Conservation (phyloP, 2,329 filamentous ascomycete genomes). For the Colletotrichum graminicola region DNA sequence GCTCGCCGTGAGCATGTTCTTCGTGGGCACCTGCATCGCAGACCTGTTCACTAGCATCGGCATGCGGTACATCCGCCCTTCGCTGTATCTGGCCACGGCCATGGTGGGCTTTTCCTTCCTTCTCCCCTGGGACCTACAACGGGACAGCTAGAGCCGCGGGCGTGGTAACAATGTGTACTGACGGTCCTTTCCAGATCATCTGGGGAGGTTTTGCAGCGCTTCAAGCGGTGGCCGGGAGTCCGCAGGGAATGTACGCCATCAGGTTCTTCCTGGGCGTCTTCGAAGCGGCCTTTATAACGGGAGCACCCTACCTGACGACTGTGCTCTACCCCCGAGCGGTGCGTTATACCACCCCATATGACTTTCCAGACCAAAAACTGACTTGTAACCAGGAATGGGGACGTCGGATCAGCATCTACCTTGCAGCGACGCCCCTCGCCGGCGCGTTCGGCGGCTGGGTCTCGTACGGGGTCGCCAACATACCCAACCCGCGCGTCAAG, state of each 20-base stretch:
- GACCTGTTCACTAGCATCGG: constrained; percentile 32
- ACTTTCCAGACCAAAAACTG: background rate
- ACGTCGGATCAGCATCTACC: constrained; percentile 68
- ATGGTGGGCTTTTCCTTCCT: constrained; percentile 10
- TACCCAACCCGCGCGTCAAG: constrained; percentile 47
- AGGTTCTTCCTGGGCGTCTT: constrained; percentile 62
- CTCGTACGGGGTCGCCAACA: constrained; percentile 55
- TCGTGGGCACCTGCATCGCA: constrained; percentile 35
- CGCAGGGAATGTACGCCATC: constrained; percentile 48
- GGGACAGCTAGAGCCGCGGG: too few relatives aligned
- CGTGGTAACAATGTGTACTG: background rate
- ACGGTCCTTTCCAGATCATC: background rate
- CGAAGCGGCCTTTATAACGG: constrained; percentile 63
- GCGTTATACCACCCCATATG: background rate
- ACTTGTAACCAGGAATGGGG: constrained; percentile 46
- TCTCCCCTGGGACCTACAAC: too few relatives aligned
- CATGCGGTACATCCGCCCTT: constrained; percentile 34
- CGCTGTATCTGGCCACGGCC: constrained; percentile 30
- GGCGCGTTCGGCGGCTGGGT: constrained; percentile 55
- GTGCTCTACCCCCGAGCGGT: constrained; percentile 65
- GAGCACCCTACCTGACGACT: constrained; percentile 62
- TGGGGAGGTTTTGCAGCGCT: constrained; percentile 31
- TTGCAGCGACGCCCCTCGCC: constrained; percentile 66
- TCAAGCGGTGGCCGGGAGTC: constrained; percentile 28
- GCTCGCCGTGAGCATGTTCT: constrained; percentile 45